Base-by-base conservation (phyloP, 768 basidiomycete genomes). In the Kwoniella botswanensis region DNA sequence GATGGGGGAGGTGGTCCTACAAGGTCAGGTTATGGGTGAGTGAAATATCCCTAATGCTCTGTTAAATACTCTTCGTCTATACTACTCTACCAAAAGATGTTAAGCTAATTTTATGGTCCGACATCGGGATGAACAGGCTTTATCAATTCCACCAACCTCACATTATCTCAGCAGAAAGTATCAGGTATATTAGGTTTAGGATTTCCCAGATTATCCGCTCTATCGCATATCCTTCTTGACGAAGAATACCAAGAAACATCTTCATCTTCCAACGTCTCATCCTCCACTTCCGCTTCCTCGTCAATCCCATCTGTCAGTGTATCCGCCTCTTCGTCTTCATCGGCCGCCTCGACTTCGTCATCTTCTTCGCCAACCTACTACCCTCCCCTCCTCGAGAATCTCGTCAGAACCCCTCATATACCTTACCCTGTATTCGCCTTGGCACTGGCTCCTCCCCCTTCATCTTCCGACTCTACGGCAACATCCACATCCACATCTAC, bases 131-230 rank as follows among this genome's bases (percentile, higher is more conserved):
- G 35, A 17, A n/a, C 68, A 67, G 80, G 78, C 17, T 26, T 81
- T 15, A 74, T 81, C 64, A 75, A 79, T 54, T 43, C 72, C 24
- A 81, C 78, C 46, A 79, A 73, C 24, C 65, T 81, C n/a, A 76
- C 77, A 18, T 56, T 77, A 64, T 62, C 72, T 2, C 70, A 63
- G 12, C 71, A 79, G 63, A 72, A 73, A 41, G 75, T 79, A 12
- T 76, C 71, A 4, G 80, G 80, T 42, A 73, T 81, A 41, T 24
- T 78, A 12, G 80, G 80, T 24, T 64, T 81, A 5, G 80, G 78
- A 13, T 81, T 81, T 61, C 78, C 80, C 2, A 68, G 80, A 63
- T 44, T 75, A 43, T 75, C 75, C 12, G 52, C 57, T 3, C 61
- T 79, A 4, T 53, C 73, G 1, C 62, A 65, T 56, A 54, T 62